Evolutionary conservation across 2,329 filamentous ascomycete species (phyloP).

Genomic region (Aspergillus costaricaensis): DNA sequence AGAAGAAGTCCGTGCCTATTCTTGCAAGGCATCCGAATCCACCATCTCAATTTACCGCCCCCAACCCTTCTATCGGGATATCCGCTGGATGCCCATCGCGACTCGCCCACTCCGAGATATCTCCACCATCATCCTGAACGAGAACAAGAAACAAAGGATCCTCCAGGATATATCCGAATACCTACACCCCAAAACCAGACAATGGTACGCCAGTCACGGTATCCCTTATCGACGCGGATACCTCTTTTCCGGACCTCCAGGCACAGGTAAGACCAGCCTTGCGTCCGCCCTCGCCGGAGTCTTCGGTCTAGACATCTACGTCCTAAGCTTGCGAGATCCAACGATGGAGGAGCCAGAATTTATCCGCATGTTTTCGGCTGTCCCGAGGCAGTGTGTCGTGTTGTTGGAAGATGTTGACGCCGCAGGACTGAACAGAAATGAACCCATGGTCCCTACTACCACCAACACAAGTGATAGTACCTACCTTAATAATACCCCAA

Average conservation of each 20-base stretch:
- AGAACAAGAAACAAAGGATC: too few relatives aligned
- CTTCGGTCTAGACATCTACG: conserved; percentile 67
- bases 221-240: conserved; percentile 77
- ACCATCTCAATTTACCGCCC: too few relatives aligned
- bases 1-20: too few relatives aligned
- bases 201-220: conserved; percentile 74
- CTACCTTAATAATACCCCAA: not conserved
- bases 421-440: not conserved
- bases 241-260: conserved; percentile 73
- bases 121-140: too few relatives aligned
- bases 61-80: too few relatives aligned
- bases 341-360: conserved; percentile 65
- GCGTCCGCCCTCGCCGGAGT: conserved; percentile 67
- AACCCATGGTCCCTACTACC: too few relatives aligned
- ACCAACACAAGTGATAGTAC: not conserved
- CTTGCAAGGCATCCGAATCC: too few relatives aligned
- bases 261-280: conserved; percentile 72
- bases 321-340: conserved; percentile 62
- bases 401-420: conserved; percentile 68
- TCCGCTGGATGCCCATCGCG: too few relatives aligned
- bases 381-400: conserved; percentile 66
- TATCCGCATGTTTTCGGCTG: conserved; percentile 58
- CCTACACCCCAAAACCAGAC: conserved; percentile 63
- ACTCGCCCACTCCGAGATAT: too few relatives aligned
- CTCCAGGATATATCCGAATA: conserved; percentile 72